Conservation (phyloP, 768 basidiomycete genomes). For the Gelatoporia subvermispora region DNA sequence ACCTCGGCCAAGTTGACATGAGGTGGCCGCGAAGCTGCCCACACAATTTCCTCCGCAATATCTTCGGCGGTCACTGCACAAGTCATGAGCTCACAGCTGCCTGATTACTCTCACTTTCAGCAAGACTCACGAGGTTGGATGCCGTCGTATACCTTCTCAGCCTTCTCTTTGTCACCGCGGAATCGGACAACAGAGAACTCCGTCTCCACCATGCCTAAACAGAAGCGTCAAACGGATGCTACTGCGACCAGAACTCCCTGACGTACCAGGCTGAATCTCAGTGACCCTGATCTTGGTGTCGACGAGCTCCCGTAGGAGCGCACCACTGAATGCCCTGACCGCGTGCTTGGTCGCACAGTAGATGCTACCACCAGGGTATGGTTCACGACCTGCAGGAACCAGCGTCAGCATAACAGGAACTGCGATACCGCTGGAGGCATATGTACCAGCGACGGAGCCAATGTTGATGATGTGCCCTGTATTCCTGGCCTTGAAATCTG, state of each 20-base stretch:
- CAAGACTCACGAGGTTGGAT: constrained; percentile 71
- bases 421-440: constrained; percentile 25
- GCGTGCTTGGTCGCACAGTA: constrained; percentile 91
- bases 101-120: neutral
- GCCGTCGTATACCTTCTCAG: constrained; percentile 89
- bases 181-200: constrained; percentile 91
- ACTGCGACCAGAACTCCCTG: neutral
- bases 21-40: constrained; percentile 87
- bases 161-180: constrained; percentile 76
- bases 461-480: constrained; percentile 91
- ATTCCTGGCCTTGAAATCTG: constrained; percentile 32
- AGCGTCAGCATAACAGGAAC: too few relatives aligned
- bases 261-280: constrained; percentile 85
- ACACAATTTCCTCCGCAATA: constrained; percentile 97
- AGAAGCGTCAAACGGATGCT: neutral
- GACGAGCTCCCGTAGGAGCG: constrained; percentile 82
- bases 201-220: constrained; percentile 76
- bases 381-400: constrained; percentile 22
- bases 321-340: constrained; percentile 80
- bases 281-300: constrained; percentile 91
- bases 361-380: constrained; percentile 88
- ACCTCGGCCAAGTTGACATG: constrained; percentile 90
- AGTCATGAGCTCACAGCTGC: too few relatives aligned
- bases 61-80: constrained; percentile 71
- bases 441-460: constrained; percentile 78